Evolutionary conservation across 1,139 yeast species (phyloP).

Genomic region (Debaryomycetaceae sp.): DNA sequence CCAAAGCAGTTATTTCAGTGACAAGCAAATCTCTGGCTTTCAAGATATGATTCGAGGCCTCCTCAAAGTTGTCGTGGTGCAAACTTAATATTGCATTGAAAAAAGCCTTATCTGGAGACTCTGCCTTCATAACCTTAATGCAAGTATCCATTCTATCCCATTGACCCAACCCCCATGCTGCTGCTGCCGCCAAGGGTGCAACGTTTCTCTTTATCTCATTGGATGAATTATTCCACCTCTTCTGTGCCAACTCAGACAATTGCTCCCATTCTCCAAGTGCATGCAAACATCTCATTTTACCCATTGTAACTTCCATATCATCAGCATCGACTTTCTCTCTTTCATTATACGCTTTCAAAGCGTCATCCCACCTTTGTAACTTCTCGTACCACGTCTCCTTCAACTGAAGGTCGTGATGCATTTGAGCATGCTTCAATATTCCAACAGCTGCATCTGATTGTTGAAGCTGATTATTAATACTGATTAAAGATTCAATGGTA

Average conservation of each 20-base stretch:
- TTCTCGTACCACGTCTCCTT: conserved; percentile 98
- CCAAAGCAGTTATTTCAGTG: conserved; percentile 91
- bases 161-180: conserved; percentile 97
- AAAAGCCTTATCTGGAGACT: conserved; percentile 92
- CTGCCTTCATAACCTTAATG: conserved; percentile 83
- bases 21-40: conserved; percentile 86
- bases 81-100: conserved; percentile 85
- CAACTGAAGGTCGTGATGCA: conserved; percentile 85
- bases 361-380: conserved; percentile 97
- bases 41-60: conserved; percentile 73
- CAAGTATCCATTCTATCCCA: conserved; percentile 97
- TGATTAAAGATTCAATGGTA: conserved; percentile 86
- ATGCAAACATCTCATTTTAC: conserved; percentile 95
- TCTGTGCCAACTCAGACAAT: conserved; percentile 78
- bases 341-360: conserved; percentile 81
- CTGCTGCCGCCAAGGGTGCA: conserved; percentile 98
- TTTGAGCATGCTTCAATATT: conserved; percentile 90
- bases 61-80: conserved; percentile 82
- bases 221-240: conserved; percentile 75
- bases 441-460: conserved; percentile 99
- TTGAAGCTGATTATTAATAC: conserved; percentile 89
- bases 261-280: conserved; percentile 99
- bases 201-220: conserved; percentile 77
- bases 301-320: conserved; percentile 82
- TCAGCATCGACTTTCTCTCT: conserved; percentile 57